Percentiles rank a stretch among this genome's conserved stretches.
Conservation (phyloP, 257 asterid species). For the Cinchona pubescens region DNA sequence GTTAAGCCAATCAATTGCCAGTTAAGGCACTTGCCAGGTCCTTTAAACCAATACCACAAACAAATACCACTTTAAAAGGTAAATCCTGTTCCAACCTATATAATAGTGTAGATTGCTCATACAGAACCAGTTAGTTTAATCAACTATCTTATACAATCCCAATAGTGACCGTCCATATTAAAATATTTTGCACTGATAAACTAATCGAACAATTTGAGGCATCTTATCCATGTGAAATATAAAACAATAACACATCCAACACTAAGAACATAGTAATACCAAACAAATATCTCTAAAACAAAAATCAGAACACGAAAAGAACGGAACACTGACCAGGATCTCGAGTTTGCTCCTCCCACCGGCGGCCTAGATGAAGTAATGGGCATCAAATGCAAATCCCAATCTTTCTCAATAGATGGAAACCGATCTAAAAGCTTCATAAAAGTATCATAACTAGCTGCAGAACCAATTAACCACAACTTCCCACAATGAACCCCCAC, state of each 20-base stretch:
- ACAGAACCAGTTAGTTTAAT: not conserved
- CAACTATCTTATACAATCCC: not conserved
- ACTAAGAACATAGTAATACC: slow-evolving; percentile 1
- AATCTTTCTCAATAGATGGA: slow-evolving; percentile 61
- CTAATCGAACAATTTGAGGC: slow-evolving; percentile 4
- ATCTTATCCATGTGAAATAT: slow-evolving; percentile 19
- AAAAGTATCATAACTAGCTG: slow-evolving; percentile 50
- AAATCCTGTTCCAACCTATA: not conserved
- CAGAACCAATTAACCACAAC: slow-evolving; percentile 70
- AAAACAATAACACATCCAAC: slow-evolving; percentile 5
- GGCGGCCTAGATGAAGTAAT: slow-evolving; percentile 51
- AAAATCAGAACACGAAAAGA: slow-evolving; percentile 2
- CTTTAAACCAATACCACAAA: not conserved
- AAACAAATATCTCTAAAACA: not conserved
- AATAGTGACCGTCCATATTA: slow-evolving; percentile 9
- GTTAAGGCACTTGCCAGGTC: not conserved
- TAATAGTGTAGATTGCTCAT: slow-evolving; percentile 2
- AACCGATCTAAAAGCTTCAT: slow-evolving; percentile 52
- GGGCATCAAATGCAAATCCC: slow-evolving; percentile 80
- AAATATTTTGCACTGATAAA: slow-evolving; percentile 10
- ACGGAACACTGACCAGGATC: slow-evolving; percentile 42
- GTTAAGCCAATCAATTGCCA: not conserved
- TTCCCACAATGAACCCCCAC: slow-evolving; percentile 44
- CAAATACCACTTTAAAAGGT: not conserved
- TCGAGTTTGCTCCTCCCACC: slow-evolving; percentile 48